A percentile compares a stretch with the other conserved stretches of the same genome.
phyloP scores from a whole-genome alignment of 2,329 filamentous ascomycete species.

The Claviceps maximensis region DNA sequence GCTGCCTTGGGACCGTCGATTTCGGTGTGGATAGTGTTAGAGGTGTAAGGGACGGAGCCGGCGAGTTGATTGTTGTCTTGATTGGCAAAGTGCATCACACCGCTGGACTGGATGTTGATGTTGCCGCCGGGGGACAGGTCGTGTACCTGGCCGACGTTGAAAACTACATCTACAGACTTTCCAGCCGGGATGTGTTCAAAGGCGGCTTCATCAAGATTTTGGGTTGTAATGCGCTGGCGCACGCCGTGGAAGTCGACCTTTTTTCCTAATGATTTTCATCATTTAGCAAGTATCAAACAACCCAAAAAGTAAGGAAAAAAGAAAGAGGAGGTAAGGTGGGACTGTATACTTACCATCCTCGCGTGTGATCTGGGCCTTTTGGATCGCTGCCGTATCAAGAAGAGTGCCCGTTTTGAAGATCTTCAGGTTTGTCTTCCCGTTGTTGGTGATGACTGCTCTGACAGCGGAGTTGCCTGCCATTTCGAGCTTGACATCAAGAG shows the following conservation, averaged over 20 bases:
- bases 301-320: too few relatives aligned
- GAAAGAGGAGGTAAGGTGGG: background rate
- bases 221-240: background rate
- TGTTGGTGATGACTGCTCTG: slow-evolving; percentile 40
- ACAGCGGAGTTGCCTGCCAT: slow-evolving; percentile 37
- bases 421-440: slow-evolving; percentile 32
- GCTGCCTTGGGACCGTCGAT: slow-evolving; percentile 45
- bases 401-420: slow-evolving; percentile 40
- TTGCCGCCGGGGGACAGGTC: slow-evolving; percentile 36
- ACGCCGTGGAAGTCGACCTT: slow-evolving; percentile 39
- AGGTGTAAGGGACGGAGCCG: slow-evolving; percentile 41
- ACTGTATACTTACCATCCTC: slow-evolving; percentile 4
- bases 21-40: slow-evolving; percentile 43
- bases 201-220: slow-evolving; percentile 29
- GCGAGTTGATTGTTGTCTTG: slow-evolving; percentile 36
- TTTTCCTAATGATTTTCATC: slow-evolving; percentile 14
- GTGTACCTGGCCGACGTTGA: slow-evolving; percentile 43
- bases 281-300: background rate
- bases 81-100: slow-evolving; percentile 41
- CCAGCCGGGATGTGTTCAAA: slow-evolving; percentile 36
- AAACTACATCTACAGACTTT: slow-evolving; percentile 36
- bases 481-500: slow-evolving; percentile 32
- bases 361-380: slow-evolving; percentile 35
- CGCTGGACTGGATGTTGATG: slow-evolving; percentile 41
- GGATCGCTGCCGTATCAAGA: slow-evolving; percentile 35